Evolutionary conservation across 805 yeast genomes (phyloP).

Genomic region (Metschnikowia rubicola): DNA sequence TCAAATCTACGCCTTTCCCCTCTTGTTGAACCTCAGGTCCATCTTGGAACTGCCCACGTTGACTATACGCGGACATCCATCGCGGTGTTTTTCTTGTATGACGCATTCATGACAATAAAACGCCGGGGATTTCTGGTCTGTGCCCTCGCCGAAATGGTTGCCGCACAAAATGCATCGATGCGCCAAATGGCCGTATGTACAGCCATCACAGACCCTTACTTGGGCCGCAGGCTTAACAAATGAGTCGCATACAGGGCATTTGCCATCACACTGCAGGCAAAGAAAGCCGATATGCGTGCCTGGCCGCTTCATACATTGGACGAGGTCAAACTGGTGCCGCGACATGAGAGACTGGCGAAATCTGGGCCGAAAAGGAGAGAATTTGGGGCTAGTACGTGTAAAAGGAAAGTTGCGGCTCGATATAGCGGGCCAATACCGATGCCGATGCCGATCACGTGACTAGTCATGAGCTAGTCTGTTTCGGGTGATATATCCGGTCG

Average conservation of each 20-base stretch:
- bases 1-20: neutral
- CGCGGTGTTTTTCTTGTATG: conserved; percentile 70
- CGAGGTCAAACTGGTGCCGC: conserved; percentile 81
- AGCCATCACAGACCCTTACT: conserved; percentile 79
- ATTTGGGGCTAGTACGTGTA: neutral
- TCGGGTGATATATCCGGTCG: too few relatives aligned
- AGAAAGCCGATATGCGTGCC: conserved; percentile 69
- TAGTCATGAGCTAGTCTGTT: neutral
- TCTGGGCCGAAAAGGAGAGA: neutral
- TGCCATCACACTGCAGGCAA: conserved; percentile 86
- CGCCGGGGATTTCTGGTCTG: conserved; percentile 44
- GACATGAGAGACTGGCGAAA: conserved; percentile 50
- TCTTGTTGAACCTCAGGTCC: conserved; percentile 34
- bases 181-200: conserved; percentile 67
- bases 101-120: conserved; percentile 87
- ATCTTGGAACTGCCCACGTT: conserved; percentile 76
- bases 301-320: conserved; percentile 81
- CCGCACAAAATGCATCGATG: conserved; percentile 81
- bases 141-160: conserved; percentile 52
- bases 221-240: conserved; percentile 64
- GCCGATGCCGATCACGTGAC: neutral
- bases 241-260: conserved; percentile 88
- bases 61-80: conserved; percentile 85
- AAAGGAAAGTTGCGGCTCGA: neutral
- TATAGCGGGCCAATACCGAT: neutral